phyloP scores from a whole-genome alignment of 345 rosid species.

The Raphanus raphanistrum region DNA sequence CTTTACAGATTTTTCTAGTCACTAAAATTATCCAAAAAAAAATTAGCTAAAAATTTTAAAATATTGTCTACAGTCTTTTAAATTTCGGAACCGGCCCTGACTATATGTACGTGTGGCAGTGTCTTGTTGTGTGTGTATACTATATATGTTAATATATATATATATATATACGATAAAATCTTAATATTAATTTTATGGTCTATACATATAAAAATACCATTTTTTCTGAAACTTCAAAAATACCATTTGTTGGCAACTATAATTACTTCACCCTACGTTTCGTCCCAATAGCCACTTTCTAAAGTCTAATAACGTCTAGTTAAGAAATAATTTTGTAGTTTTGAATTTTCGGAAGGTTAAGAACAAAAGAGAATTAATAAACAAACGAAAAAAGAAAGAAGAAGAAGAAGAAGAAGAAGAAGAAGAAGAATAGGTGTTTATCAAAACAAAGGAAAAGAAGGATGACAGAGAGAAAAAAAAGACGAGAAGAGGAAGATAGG shows the following conservation, averaged over 20 bases:
- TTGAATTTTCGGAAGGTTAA: conserved; percentile 13
- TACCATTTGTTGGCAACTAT: neutral
- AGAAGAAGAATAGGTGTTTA: neutral
- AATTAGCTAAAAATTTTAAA: too few relatives aligned
- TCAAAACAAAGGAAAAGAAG: neutral
- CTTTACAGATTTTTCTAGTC: too few relatives aligned
- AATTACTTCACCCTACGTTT: neutral
- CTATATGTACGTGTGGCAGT: too few relatives aligned
- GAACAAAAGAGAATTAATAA: conserved; percentile 10
- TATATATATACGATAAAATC: neutral
- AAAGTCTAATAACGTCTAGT: neutral
- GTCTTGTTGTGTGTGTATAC: neutral
- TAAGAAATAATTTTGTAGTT: neutral
- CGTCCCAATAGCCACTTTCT: neutral
- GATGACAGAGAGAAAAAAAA: neutral
- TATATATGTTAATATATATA: neutral
- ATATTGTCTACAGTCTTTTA: too few relatives aligned
- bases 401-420: neutral
- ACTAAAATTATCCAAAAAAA: too few relatives aligned
- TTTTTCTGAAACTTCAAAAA: too few relatives aligned
- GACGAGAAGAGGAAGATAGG: conserved; percentile 22
- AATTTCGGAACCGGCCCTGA: too few relatives aligned
- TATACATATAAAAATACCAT: neutral
- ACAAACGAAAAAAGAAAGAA: neutral
- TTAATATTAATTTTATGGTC: neutral